Percentiles rank a stretch among this genome's conserved stretches.
phyloP scores from a whole-genome alignment of 257 asterid species.

The Agastache rugosa region DNA sequence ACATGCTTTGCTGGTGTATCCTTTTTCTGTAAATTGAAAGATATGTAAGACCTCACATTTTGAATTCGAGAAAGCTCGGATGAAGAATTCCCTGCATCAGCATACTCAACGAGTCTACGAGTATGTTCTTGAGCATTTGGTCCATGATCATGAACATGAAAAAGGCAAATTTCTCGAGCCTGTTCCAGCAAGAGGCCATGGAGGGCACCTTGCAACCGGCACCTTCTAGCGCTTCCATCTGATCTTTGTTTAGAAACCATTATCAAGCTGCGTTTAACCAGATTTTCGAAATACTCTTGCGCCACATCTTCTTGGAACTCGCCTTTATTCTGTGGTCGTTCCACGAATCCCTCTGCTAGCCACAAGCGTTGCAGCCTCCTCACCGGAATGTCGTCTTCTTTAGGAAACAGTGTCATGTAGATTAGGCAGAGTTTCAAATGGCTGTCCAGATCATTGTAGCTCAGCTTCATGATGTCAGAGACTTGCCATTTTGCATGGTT shows the following conservation, averaged over 20 bases:
- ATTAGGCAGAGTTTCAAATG: constrained; percentile 37
- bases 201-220: constrained; percentile 34
- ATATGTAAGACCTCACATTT: constrained; percentile 35
- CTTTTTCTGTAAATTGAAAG: constrained; percentile 36
- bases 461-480: constrained; percentile 18
- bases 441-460: constrained; percentile 35
- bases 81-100: constrained; percentile 20
- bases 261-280: constrained; percentile 41
- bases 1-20: constrained; percentile 38
- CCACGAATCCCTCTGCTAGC: constrained; percentile 39
- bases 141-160: constrained; percentile 8
- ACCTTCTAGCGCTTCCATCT: constrained; percentile 35
- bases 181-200: constrained; percentile 20
- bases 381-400: constrained; percentile 33
- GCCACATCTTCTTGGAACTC: constrained; percentile 36
- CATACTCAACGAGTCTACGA: constrained; percentile 35
- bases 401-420: constrained; percentile 35
- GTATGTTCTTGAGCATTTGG: background rate
- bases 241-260: constrained; percentile 35
- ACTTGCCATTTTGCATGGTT: background rate
- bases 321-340: background rate
- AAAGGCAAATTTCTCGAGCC: constrained; percentile 22
- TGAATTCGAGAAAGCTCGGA: background rate
- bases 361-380: constrained; percentile 38
- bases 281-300: constrained; percentile 25